Evolutionary conservation across 228 moss, liverwort and hornwort genomes (phyloP).

Genomic region (Sphagnum fallax): DNA sequence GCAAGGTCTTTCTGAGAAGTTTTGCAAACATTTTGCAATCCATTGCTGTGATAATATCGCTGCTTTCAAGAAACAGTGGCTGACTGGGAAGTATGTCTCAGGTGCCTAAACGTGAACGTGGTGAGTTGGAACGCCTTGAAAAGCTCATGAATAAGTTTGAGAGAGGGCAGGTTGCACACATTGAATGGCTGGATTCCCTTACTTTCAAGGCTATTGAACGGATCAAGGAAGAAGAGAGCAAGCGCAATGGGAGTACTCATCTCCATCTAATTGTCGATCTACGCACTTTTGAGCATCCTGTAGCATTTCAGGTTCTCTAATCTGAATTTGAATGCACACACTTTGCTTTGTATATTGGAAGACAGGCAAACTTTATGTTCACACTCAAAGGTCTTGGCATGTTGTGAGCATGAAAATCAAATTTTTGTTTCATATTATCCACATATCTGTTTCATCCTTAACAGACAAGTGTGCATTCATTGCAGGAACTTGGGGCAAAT

Average conservation of each 20-base stretch:
- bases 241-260: constrained; percentile 66
- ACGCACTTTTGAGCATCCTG: constrained; percentile 96
- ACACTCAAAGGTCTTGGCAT: too few relatives aligned
- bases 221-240: constrained; percentile 78
- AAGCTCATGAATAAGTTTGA: constrained; percentile 93
- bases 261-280: constrained; percentile 87
- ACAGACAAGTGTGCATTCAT: neutral
- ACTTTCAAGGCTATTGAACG: constrained; percentile 79
- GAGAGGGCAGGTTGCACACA: constrained; percentile 82
- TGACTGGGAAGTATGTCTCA: constrained; percentile 9
- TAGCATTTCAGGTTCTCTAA: constrained; percentile 71
- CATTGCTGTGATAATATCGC: too few relatives aligned
- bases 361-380: too few relatives aligned
- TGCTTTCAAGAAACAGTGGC: too few relatives aligned
- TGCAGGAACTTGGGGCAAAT: constrained; percentile 90
- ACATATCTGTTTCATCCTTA: too few relatives aligned
- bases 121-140: constrained; percentile 93
- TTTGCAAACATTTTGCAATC: too few relatives aligned
- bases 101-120: constrained; percentile 94
- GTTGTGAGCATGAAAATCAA: too few relatives aligned
- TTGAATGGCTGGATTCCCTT: constrained; percentile 95
- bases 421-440: too few relatives aligned
- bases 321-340: too few relatives aligned
- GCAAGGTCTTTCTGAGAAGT: too few relatives aligned
- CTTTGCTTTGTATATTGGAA: too few relatives aligned